Percentiles rank a stretch among this genome's conserved stretches.
These are phyloP conservation scores for Lepraria neglecta DNA, from an alignment of 495 filamentous ascomycete species.

Conservation along the genomic window DNA sequence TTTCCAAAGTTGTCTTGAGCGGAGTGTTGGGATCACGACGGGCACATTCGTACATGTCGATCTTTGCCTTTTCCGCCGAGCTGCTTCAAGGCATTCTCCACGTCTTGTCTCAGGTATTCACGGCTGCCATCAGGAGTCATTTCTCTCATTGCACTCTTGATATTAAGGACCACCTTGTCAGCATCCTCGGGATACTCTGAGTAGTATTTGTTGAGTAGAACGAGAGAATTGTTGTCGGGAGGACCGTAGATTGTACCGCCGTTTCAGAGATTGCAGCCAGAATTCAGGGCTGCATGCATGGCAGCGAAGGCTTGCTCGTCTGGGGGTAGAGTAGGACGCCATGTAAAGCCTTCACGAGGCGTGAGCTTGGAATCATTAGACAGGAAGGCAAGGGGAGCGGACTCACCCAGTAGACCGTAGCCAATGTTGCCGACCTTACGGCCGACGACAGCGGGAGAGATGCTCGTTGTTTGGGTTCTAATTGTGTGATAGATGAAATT, in stretches of 20 bases:
- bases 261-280: conserved; percentile 72
- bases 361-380: not conserved
- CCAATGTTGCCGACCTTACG: conserved; percentile 45
- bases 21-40: conserved; percentile 59
- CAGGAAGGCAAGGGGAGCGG: not conserved
- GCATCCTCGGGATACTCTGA: conserved; percentile 52
- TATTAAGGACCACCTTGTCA: conserved; percentile 50
- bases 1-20: conserved; percentile 48
- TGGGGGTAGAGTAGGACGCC: conserved; percentile 51
- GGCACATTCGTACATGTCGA: conserved; percentile 75
- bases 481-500: too few species aligned
- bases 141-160: conserved; percentile 49
- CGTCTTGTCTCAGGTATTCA: conserved; percentile 51
- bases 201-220: conserved; percentile 53
- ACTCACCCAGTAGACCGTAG: conserved; percentile 46
- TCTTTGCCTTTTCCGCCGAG: conserved; percentile 64
- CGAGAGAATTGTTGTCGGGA: conserved; percentile 55
- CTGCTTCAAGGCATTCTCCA: conserved; percentile 52
- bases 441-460: conserved; percentile 36
- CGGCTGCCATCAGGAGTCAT: conserved; percentile 51
- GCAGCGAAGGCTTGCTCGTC: conserved; percentile 58
- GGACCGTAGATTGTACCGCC: conserved; percentile 74
- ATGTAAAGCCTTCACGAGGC: conserved; percentile 56
- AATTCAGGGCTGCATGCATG: conserved; percentile 55
- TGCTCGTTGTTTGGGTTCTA: not conserved